Conservation (phyloP, 192 early-diverging fungal genomes). For the Podila epigama region DNA sequence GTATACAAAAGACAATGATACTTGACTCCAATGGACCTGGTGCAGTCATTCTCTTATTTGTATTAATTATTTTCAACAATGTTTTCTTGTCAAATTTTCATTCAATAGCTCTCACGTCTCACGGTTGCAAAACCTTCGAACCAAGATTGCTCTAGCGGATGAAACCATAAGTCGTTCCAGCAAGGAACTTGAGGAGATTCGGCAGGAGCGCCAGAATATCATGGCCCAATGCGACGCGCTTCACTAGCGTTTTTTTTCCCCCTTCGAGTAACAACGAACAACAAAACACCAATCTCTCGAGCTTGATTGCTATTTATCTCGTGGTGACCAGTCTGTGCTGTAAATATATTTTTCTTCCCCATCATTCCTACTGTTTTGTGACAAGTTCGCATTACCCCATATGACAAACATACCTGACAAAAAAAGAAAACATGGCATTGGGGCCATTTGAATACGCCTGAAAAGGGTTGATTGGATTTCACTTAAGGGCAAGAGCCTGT, state of each 20-base stretch:
- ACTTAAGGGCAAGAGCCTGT: conserved; percentile 5
- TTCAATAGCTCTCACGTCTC: conserved; percentile 16
- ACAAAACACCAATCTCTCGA: neutral
- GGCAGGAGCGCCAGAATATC: neutral
- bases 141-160: conserved; percentile 1
- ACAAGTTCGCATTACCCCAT: too few relatives aligned
- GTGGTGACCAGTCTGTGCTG: too few relatives aligned
- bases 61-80: neutral
- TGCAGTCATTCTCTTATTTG: neutral
- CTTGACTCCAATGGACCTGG: neutral
- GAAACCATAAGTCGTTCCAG: conserved; percentile 11
- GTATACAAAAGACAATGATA: too few relatives aligned
- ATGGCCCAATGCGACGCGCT: neutral
- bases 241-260: neutral
- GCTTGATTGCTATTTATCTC: neutral
- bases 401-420: too few relatives aligned
- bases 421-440: too few relatives aligned
- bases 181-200: conserved; percentile 8
- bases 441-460: too few relatives aligned
- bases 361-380: too few relatives aligned
- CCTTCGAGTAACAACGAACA: neutral
- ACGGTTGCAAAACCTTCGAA: conserved; percentile 2
- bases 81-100: neutral
- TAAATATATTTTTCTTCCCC: too few relatives aligned
- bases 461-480: too few relatives aligned